These are phyloP conservation scores for Angomonas deanei DNA, from an alignment of 208 protist genomes.

Conservation along the genomic window DNA sequence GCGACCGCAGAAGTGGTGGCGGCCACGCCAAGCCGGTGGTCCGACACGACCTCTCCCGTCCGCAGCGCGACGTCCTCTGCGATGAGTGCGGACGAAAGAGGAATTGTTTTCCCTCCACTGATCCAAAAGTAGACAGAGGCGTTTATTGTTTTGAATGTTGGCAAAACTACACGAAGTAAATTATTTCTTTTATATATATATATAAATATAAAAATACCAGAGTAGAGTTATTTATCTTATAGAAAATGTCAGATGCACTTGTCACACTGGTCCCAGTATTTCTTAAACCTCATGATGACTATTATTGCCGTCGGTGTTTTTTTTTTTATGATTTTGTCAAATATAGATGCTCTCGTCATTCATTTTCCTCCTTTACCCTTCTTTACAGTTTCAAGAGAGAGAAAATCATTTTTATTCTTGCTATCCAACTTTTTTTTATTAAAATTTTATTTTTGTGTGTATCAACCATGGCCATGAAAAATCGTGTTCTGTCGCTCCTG, in stretches of 20 bases:
- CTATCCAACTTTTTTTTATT: conserved; percentile 1
- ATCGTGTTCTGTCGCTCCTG: conserved; percentile 8
- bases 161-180: not conserved
- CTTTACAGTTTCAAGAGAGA: not conserved
- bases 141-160: conserved; percentile 14
- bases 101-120: conserved; percentile 1
- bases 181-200: no score
- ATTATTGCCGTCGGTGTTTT: no score
- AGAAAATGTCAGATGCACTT: no score
- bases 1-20: no score
- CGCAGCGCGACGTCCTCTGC: no score
- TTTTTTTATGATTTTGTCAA: not conserved
- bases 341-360: not conserved
- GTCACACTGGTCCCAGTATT: no score
- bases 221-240: no score
- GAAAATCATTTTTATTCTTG: not conserved
- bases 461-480: not conserved
- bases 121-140: conserved; percentile 2
- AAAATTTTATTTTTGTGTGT: not conserved
- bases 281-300: no score
- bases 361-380: not conserved
- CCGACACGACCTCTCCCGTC: no score
- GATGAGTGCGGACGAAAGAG: not conserved
- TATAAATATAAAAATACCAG: no score
- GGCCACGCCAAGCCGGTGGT: no score